These are phyloP conservation scores for Aspergillus asperescens DNA, from an alignment of 495 filamentous ascomycete species.

Conservation along the genomic window DNA sequence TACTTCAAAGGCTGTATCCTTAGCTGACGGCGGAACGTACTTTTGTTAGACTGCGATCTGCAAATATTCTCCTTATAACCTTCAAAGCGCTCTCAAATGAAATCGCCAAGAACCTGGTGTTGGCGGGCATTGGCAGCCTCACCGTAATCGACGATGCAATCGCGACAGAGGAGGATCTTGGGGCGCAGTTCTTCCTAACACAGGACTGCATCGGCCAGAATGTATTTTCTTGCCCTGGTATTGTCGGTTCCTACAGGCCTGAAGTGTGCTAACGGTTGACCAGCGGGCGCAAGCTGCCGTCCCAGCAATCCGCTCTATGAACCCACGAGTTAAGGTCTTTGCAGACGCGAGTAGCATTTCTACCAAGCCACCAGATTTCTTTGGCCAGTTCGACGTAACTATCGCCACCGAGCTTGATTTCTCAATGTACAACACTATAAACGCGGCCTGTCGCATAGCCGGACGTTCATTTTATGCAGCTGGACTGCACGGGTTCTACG, in stretches of 20 bases:
- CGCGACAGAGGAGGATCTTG: conserved; percentile 76
- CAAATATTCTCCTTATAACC: conserved; percentile 84
- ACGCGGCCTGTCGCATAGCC: conserved; percentile 71
- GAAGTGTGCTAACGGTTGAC: conserved; percentile 6
- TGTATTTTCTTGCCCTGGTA: conserved; percentile 35
- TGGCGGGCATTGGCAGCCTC: conserved; percentile 87
- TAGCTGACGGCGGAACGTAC: conserved; percentile 12
- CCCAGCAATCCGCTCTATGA: conserved; percentile 73
- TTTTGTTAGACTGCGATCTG: conserved; percentile 72
- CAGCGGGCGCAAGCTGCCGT: conserved; percentile 78
- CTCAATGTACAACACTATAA: conserved; percentile 65
- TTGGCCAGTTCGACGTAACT: conserved; percentile 70
- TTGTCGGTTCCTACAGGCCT: neutral
- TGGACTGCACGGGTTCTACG: conserved; percentile 82
- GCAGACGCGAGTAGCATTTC: conserved; percentile 61
- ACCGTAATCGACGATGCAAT: conserved; percentile 79
- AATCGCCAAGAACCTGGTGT: conserved; percentile 93
- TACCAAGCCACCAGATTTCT: conserved; percentile 63
- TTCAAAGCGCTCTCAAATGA: conserved; percentile 91
- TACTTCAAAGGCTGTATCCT: neutral
- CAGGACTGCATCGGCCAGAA: conserved; percentile 71
- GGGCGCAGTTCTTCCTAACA: conserved; percentile 82
- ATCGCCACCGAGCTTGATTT: conserved; percentile 89
- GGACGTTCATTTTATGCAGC: conserved; percentile 83
- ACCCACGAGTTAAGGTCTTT: conserved; percentile 78